A percentile compares a stretch with the other conserved stretches of the same genome.
Evolutionary conservation across 192 early-diverging fungal species (phyloP).

Genomic region (Phlyctochytrium planicorne): DNA sequence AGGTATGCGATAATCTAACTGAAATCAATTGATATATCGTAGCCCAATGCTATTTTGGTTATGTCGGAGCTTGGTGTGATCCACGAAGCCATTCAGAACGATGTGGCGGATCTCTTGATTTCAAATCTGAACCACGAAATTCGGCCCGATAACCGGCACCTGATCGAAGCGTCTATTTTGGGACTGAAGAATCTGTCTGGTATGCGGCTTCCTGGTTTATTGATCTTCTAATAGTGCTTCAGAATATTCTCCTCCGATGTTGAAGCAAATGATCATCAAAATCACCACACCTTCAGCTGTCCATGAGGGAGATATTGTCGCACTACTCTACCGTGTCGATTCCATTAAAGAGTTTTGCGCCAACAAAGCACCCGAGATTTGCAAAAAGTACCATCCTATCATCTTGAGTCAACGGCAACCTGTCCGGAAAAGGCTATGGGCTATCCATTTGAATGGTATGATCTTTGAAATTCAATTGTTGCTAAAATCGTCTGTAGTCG

Average conservation of each 20-base stretch:
- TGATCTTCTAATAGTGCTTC: slow-evolving; percentile 5
- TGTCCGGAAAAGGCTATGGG: slow-evolving; percentile 41
- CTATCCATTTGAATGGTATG: slow-evolving; percentile 41
- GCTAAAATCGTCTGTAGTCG: slow-evolving; percentile 27
- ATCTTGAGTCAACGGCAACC: slow-evolving; percentile 46
- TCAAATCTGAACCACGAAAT: slow-evolving; percentile 46
- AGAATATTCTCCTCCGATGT: slow-evolving; percentile 48
- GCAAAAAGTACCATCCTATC: slow-evolving; percentile 40
- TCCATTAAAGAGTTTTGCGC: slow-evolving; percentile 42
- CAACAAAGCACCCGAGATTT: slow-evolving; percentile 45
- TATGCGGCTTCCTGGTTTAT: slow-evolving; percentile 16
- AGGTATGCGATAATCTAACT: slow-evolving; percentile 14
- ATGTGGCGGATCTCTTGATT: slow-evolving; percentile 39
- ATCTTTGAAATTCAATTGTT: no score
- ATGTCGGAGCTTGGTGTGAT: slow-evolving; percentile 51
- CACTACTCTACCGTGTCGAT: slow-evolving; percentile 50
- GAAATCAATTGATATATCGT: slow-evolving; percentile 6
- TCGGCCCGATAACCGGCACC: slow-evolving; percentile 25
- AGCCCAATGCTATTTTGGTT: slow-evolving; percentile 25
- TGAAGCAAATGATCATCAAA: slow-evolving; percentile 49
- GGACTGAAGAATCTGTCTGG: slow-evolving; percentile 51
- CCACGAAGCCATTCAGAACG: slow-evolving; percentile 38
- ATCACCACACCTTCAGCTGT: slow-evolving; percentile 30
- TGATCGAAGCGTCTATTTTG: slow-evolving; percentile 50
- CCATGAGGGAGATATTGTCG: slow-evolving; percentile 54